phyloP scores from a whole-genome alignment of 1,139 yeast genomes.

The Saccharomyces hybrid region DNA sequence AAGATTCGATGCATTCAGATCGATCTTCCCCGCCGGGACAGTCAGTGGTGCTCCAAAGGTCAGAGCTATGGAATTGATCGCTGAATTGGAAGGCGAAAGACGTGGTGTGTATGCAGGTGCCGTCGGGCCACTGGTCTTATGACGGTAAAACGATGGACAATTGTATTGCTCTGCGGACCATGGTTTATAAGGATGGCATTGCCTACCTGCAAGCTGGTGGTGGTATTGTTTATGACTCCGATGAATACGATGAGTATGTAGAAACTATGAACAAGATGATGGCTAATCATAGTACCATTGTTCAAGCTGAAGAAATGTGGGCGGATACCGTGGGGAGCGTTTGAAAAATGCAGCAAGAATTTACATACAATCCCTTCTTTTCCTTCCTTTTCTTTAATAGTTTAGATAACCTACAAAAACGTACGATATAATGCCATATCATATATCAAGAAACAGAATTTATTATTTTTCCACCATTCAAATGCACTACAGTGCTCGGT shows the following conservation, averaged over 20 bases:
- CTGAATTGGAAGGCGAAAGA: constrained; percentile 81
- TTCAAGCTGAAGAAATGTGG: constrained; percentile 85
- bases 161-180: constrained; percentile 92
- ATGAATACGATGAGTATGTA: constrained; percentile 87
- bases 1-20: constrained; percentile 91
- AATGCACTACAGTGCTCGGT: background rate
- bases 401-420: background rate
- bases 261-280: constrained; percentile 97
- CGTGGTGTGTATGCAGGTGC: constrained; percentile 98
- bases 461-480: background rate
- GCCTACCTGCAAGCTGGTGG: constrained; percentile 98
- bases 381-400: background rate
- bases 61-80: constrained; percentile 89
- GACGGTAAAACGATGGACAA: constrained; percentile 92
- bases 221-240: constrained; percentile 92
- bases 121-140: constrained; percentile 97
- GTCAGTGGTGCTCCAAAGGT: constrained; percentile 98
- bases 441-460: background rate
- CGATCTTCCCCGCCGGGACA: constrained; percentile 97
- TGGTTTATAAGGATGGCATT: constrained; percentile 84
- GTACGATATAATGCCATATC: background rate
- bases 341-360: constrained; percentile 1
- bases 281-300: constrained; percentile 83
- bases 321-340: constrained; percentile 30
- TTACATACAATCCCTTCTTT: too few species aligned